Conservation (phyloP, 352 stramenopile genomes). For the Phytophthora agathidicida region DNA sequence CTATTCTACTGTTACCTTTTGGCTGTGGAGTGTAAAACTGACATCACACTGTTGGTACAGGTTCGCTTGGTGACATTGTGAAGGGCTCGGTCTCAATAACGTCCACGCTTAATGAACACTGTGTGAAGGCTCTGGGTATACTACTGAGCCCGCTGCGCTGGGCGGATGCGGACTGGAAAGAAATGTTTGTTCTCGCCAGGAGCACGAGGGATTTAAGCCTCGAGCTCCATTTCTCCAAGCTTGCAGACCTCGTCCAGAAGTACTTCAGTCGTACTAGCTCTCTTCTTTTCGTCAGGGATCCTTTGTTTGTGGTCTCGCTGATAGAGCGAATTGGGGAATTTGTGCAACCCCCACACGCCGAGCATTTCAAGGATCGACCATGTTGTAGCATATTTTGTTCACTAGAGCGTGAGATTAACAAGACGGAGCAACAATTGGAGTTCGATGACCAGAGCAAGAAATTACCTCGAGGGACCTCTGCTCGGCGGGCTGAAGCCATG, state of each 20-base stretch:
- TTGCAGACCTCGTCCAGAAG: conserved; percentile 28
- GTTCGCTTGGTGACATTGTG: conserved; percentile 42
- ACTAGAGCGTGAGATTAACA: conserved; percentile 50
- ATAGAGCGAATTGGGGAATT: conserved; percentile 41
- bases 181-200: conserved; percentile 37
- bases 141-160: conserved; percentile 45
- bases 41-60: conserved; percentile 17
- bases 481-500: conserved; percentile 20
- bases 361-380: conserved; percentile 49
- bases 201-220: conserved; percentile 46
- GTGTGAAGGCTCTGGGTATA: conserved; percentile 23
- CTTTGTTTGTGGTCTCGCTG: conserved; percentile 31
- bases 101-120: conserved; percentile 35
- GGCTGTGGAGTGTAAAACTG: conserved; percentile 2
- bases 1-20: too few relatives aligned
- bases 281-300: conserved; percentile 24
- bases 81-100: conserved; percentile 37
- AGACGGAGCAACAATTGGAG: conserved; percentile 60
- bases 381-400: conserved; percentile 71
- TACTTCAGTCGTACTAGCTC: not conserved
- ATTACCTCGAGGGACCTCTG: conserved; percentile 45
- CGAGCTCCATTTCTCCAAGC: conserved; percentile 38
- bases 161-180: conserved; percentile 38
- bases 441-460: conserved; percentile 59
- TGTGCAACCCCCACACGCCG: conserved; percentile 37